These are phyloP conservation scores for Amaranthus palmeri DNA, from an alignment of 148 eudicot genomes.

Conservation along the genomic window DNA sequence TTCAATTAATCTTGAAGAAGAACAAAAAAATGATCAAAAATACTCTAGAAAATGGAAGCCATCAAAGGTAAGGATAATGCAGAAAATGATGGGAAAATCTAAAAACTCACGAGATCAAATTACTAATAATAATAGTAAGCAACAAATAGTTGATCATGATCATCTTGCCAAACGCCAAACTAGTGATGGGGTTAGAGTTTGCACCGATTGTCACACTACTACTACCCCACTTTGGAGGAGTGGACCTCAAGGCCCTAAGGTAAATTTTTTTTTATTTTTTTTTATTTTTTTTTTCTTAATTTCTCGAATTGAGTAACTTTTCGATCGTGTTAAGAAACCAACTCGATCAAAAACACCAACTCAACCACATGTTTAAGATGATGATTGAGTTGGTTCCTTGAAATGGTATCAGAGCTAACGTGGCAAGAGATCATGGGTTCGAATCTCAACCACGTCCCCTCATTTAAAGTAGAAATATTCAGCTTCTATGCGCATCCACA, in stretches of 20 bases:
- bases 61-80: slow-evolving; percentile 30
- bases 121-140: neutral
- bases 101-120: slow-evolving; percentile 3
- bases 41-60: slow-evolving; percentile 27
- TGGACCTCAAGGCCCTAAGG: slow-evolving; percentile 71
- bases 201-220: slow-evolving; percentile 50
- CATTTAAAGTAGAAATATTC: too few relatives aligned
- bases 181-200: slow-evolving; percentile 27
- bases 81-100: slow-evolving; percentile 16
- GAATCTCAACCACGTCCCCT: too few relatives aligned
- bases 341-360: too few relatives aligned
- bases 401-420: too few relatives aligned
- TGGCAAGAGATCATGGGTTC: too few relatives aligned
- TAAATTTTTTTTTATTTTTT: neutral
- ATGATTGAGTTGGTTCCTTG: too few relatives aligned
- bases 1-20: slow-evolving; percentile 6
- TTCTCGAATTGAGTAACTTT: too few relatives aligned
- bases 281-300: too few relatives aligned
- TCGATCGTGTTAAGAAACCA: too few relatives aligned
- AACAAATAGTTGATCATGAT: slow-evolving; percentile 19
- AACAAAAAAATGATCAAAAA: slow-evolving; percentile 17
- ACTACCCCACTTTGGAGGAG: slow-evolving; percentile 66
- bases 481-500: too few relatives aligned
- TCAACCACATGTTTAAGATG: too few relatives aligned
- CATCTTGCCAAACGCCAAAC: slow-evolving; percentile 20